These are phyloP conservation scores for Schizochytrium sp. DNA, from an alignment of 108 stramenopile species.

Conservation along the genomic window DNA sequence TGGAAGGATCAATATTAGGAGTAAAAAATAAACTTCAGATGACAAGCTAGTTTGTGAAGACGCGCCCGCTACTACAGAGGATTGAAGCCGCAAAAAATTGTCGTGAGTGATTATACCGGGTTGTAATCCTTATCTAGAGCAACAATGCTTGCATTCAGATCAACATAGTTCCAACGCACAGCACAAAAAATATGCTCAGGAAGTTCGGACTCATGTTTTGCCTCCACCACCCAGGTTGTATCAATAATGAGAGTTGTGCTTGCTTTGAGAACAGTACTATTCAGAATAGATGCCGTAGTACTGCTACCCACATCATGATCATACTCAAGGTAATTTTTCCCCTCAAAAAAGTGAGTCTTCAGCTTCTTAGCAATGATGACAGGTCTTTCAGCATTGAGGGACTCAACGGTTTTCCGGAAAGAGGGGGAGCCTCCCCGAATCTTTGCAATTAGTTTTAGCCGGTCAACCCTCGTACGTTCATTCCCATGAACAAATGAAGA, in stretches of 20 bases:
- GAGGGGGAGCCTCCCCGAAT: slow-evolving; percentile 3
- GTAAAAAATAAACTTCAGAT: too few relatives aligned
- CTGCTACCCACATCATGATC: slow-evolving; percentile 49
- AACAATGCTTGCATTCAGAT: not conserved
- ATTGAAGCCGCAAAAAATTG: not conserved
- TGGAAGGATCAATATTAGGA: too few relatives aligned
- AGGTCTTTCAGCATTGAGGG: not conserved
- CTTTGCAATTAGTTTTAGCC: slow-evolving; percentile 20
- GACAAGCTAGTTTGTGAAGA: too few relatives aligned
- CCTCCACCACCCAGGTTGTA: not conserved
- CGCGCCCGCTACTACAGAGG: not conserved
- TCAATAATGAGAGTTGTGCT: not conserved
- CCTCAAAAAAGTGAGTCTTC: not conserved
- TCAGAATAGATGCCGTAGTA: slow-evolving; percentile 5
- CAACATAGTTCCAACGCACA: slow-evolving; percentile 50
- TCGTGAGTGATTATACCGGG: not conserved
- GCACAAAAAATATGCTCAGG: slow-evolving; percentile 19
- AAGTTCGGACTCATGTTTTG: slow-evolving; percentile 40
- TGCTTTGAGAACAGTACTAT: slow-evolving; percentile 11
- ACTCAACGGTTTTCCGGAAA: not conserved
- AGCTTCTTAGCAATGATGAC: slow-evolving; percentile 26
- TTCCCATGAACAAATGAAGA: slow-evolving; percentile 30
- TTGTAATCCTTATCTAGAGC: not conserved
- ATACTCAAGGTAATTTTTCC: slow-evolving; percentile 27
- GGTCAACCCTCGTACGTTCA: not conserved